Conservation (phyloP, 2,329 filamentous ascomycete genomes). For the Pseudocercospora fuligena region DNA sequence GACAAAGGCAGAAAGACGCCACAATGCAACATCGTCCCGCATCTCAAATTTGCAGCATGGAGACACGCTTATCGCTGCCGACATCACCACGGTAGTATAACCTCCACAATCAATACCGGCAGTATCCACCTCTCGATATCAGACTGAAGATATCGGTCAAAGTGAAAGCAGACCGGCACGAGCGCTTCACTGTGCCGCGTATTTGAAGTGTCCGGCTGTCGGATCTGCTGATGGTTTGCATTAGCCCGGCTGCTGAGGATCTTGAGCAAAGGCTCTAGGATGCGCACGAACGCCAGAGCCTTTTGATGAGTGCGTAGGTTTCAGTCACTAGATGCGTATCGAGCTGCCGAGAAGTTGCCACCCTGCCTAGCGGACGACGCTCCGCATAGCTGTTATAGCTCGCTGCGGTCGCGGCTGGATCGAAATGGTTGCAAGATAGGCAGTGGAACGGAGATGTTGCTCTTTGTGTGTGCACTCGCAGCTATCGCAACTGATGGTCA, state of each 20-base stretch:
- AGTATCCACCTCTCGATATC: neutral
- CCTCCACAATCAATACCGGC: neutral
- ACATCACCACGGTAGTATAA: constrained; percentile 1
- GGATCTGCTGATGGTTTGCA: neutral
- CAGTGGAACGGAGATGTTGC: neutral
- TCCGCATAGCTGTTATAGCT: neutral
- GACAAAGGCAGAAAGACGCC: constrained; percentile 9
- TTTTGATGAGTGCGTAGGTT: constrained; percentile 4
- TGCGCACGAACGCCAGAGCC: neutral
- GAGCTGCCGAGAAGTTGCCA: neutral
- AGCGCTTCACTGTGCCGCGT: neutral
- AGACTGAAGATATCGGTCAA: neutral
- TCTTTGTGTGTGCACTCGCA: neutral
- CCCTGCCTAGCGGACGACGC: constrained; percentile 7
- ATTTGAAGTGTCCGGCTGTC: neutral
- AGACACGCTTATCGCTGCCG: neutral
- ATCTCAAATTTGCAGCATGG: neutral
- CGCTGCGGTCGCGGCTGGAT: neutral
- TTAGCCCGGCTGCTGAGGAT: neutral
- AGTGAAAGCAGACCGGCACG: neutral
- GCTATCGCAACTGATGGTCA: neutral
- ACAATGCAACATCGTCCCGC: constrained; percentile 6
- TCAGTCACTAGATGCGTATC: neutral
- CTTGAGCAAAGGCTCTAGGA: neutral
- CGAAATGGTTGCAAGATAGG: neutral